Percentiles rank a stretch among this genome's conserved stretches.
phyloP scores from a whole-genome alignment of 768 basidiomycete genomes.

The Suillus decipiens region DNA sequence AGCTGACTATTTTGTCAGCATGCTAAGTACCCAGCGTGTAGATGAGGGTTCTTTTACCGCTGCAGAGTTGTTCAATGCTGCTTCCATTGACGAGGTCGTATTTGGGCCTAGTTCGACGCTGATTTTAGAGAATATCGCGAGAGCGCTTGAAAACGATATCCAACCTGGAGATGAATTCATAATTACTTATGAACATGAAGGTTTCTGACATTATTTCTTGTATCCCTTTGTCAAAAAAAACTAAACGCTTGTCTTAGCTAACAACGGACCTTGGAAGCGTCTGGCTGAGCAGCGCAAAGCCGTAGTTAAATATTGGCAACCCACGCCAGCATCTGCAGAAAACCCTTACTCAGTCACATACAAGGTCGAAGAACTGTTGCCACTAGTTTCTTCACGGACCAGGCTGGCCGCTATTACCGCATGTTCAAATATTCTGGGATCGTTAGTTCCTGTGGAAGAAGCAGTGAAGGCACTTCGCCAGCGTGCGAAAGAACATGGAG shows the following conservation, averaged over 20 bases:
- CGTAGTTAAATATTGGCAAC: constrained; percentile 59
- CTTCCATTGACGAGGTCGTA: constrained; percentile 61
- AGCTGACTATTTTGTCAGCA: constrained; percentile 65
- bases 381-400: constrained; percentile 64
- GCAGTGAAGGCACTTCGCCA: constrained; percentile 52
- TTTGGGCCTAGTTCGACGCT: constrained; percentile 69
- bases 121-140: constrained; percentile 68
- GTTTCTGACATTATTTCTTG: constrained; percentile 34
- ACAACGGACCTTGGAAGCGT: constrained; percentile 75
- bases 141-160: constrained; percentile 58
- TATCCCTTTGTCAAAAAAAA: background rate
- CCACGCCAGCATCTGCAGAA: constrained; percentile 44
- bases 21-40: constrained; percentile 52
- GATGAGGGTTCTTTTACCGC: constrained; percentile 51
- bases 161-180: constrained; percentile 71
- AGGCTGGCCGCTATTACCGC: constrained; percentile 74
- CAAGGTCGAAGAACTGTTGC: constrained; percentile 55
- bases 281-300: constrained; percentile 60
- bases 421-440: constrained; percentile 76
- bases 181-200: constrained; percentile 80
- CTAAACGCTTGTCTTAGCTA: constrained; percentile 45
- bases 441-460: constrained; percentile 60
- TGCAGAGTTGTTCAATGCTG: constrained; percentile 63
- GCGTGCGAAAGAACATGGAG: constrained; percentile 52
- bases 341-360: constrained; percentile 71